These are phyloP conservation scores for Diplodia seriata DNA, from an alignment of 2,329 filamentous ascomycete species.

Conservation along the genomic window DNA sequence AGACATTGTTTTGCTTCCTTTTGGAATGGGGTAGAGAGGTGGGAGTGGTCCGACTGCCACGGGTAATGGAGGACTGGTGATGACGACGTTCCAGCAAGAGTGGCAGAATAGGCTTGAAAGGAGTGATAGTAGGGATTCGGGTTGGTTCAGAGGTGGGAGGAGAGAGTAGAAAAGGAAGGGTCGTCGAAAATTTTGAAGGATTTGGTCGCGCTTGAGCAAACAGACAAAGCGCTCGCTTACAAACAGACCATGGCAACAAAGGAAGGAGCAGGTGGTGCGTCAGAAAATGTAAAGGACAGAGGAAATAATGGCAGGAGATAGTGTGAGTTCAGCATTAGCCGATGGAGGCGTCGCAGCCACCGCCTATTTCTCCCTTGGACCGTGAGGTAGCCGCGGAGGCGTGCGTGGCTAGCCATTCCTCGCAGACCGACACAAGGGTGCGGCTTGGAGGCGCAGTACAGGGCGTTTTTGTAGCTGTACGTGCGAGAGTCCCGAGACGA, in stretches of 20 bases:
- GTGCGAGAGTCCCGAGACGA: conserved; percentile 4
- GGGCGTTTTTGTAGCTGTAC: conserved; percentile 16
- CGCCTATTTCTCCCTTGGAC: conserved; percentile 10
- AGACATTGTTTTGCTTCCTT: conserved; percentile 3
- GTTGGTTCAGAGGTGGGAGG: too few relatives aligned
- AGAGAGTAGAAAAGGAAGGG: not conserved
- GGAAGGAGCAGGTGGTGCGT: conserved; percentile 13
- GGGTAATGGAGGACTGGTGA: conserved; percentile 2
- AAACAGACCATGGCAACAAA: conserved; percentile 21
- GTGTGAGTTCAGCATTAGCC: not conserved
- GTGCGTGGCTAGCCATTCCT: conserved; percentile 7
- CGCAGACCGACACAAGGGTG: conserved; percentile 8
- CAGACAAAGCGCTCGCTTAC: conserved; percentile 22
- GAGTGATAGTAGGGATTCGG: not conserved
- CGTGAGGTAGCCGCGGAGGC: conserved; percentile 11
- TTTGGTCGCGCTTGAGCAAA: too few relatives aligned
- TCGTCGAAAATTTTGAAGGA: not conserved
- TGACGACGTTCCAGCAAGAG: not conserved
- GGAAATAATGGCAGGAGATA: conserved; percentile 12
- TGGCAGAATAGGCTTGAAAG: not conserved
- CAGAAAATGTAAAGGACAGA: conserved; percentile 6
- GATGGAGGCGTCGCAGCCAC: conserved; percentile 11
- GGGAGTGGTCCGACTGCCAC: not conserved
- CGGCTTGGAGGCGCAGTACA: conserved; percentile 19
- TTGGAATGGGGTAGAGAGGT: not conserved